Percentiles rank a stretch among this genome's conserved stretches.
Conservation (phyloP, 2,329 filamentous ascomycete species). For the Mycosphaerella sp. region DNA sequence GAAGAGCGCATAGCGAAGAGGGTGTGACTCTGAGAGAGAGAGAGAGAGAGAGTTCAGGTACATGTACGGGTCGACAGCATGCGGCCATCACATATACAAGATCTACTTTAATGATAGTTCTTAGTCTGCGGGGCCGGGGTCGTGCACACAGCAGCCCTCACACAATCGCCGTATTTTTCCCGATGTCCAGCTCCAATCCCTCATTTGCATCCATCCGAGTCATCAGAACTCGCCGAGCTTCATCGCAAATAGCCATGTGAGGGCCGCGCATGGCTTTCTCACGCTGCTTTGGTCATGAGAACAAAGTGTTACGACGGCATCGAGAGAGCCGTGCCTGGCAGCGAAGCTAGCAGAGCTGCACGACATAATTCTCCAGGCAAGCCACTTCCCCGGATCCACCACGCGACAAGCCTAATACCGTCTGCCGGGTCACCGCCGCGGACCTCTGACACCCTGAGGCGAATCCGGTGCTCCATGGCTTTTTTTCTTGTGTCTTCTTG, state of each 20-base stretch:
- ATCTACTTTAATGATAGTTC: too few species aligned
- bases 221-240: neutral
- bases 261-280: neutral
- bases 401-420: constrained; percentile 11
- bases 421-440: constrained; percentile 11
- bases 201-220: too few species aligned
- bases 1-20: too few species aligned
- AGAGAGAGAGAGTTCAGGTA: constrained; percentile 2
- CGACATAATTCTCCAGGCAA: constrained; percentile 11
- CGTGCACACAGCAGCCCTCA: too few species aligned
- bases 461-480: neutral
- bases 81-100: too few species aligned
- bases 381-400: constrained; percentile 10
- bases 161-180: too few species aligned
- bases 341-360: constrained; percentile 10
- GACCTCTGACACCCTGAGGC: neutral
- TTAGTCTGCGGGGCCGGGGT: too few species aligned
- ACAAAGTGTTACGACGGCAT: neutral
- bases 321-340: constrained; percentile 10
- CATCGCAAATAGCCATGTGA: neutral
- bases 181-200: too few species aligned
- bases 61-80: neutral
- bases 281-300: neutral
- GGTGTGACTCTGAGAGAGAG: too few species aligned
- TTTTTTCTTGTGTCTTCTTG: neutral